These are phyloP conservation scores for Poteriospumella lacustris DNA, from an alignment of 108 stramenopile species.

Conservation along the genomic window DNA sequence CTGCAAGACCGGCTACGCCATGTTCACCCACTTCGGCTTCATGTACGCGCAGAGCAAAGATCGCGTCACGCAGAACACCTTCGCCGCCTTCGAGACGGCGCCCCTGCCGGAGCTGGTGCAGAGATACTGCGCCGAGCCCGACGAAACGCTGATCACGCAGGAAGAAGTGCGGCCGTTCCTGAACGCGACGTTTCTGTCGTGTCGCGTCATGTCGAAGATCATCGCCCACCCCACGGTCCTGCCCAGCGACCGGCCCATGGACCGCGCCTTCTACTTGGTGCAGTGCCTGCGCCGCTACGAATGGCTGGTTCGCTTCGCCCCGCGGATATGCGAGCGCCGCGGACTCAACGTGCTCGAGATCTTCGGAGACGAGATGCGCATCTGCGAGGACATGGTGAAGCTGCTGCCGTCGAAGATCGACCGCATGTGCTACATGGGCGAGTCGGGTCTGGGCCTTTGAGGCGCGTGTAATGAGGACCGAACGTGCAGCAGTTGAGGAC, in stretches of 20 bases:
- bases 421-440: slow-evolving; percentile 19
- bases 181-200: slow-evolving; percentile 4
- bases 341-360: not conserved
- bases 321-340: not conserved
- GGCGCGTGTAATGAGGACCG: too few species aligned
- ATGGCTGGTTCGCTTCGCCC: not conserved
- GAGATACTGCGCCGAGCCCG: not conserved
- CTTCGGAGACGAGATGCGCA: slow-evolving; percentile 15
- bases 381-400: slow-evolving; percentile 16
- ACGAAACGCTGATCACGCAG: slow-evolving; percentile 1
- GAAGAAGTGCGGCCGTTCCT: slow-evolving; percentile 24
- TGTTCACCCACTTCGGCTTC: slow-evolving; percentile 12
- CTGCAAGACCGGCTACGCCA: not conserved
- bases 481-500: too few species aligned
- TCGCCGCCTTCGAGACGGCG: not conserved
- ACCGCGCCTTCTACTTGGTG: not conserved
- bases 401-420: slow-evolving; percentile 26
- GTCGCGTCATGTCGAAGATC: slow-evolving; percentile 16
- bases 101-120: not conserved
- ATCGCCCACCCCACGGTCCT: not conserved
- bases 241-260: not conserved
- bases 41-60: not conserved
- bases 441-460: slow-evolving; percentile 12
- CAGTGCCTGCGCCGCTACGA: not conserved
- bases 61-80: not conserved